phyloP scores from a whole-genome alignment of 306 rosid species.

The Dalbergia oliveri region DNA sequence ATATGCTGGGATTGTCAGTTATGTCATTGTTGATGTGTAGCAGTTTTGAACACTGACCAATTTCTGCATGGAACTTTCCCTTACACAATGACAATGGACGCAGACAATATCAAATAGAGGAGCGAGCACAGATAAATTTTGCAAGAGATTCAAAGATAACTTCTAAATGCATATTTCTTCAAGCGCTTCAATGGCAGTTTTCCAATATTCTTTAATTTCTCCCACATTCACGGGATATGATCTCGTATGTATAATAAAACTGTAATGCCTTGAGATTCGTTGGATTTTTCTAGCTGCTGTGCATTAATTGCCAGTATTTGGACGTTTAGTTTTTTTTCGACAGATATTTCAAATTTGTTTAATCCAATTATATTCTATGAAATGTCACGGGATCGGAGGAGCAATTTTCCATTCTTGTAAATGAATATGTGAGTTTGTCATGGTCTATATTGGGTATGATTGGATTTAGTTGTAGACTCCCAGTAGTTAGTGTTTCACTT shows the following conservation, averaged over 20 bases:
- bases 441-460: no score
- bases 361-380: no score
- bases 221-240: background rate
- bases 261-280: background rate
- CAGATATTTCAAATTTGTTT: no score
- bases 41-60: slow-evolving; percentile 35
- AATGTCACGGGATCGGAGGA: no score
- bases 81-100: slow-evolving; percentile 5
- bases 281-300: background rate
- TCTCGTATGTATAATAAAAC: background rate
- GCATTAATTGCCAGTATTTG: background rate
- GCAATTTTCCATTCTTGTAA: no score
- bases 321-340: no score
- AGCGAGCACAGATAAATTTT: background rate
- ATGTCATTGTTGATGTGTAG: slow-evolving; percentile 17
- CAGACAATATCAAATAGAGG: slow-evolving; percentile 3
- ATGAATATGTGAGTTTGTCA: no score
- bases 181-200: background rate
- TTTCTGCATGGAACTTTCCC: slow-evolving; percentile 31
- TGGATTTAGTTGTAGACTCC: no score
- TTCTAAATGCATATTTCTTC: background rate
- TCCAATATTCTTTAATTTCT: background rate
- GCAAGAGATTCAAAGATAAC: background rate
- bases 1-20: background rate
- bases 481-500: no score